A percentile compares a stretch with the other conserved stretches of the same genome.
Conservation (phyloP, 768 basidiomycete genomes). For the Clavaria fumosa region DNA sequence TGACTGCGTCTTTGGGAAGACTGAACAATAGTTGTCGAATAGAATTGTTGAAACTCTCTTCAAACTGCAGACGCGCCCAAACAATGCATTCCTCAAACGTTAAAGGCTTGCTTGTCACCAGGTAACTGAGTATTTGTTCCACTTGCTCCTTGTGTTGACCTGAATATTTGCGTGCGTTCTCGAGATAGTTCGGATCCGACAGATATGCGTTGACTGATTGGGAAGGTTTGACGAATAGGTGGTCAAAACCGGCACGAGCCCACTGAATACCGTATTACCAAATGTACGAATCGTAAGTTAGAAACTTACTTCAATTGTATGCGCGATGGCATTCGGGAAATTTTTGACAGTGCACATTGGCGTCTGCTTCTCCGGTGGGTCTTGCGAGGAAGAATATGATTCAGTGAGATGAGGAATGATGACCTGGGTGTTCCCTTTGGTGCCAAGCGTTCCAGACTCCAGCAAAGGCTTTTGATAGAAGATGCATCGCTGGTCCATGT, state of each 20-base stretch:
- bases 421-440: conserved; percentile 95
- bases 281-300: not conserved
- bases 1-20: conserved; percentile 86
- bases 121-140: conserved; percentile 73
- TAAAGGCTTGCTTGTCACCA: conserved; percentile 85
- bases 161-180: conserved; percentile 78
- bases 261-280: conserved; percentile 36
- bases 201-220: conserved; percentile 94
- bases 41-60: conserved; percentile 83
- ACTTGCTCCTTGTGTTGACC: conserved; percentile 86
- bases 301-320: conserved; percentile 81
- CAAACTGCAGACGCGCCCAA: conserved; percentile 94
- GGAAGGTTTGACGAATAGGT: conserved; percentile 83
- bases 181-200: conserved; percentile 90
- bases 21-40: conserved; percentile 89
- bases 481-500: conserved; percentile 98
- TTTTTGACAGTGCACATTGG: conserved; percentile 97
- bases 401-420: conserved; percentile 89
- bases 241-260: conserved; percentile 87
- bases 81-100: conserved; percentile 95
- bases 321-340: conserved; percentile 95
- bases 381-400: conserved; percentile 94
- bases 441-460: conserved; percentile 95
- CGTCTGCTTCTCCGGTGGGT: conserved; percentile 95
- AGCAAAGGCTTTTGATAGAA: conserved; percentile 92